Base-by-base conservation (phyloP, 2,329 filamentous ascomycete genomes). In the Trichophyton mentagrophytes region DNA sequence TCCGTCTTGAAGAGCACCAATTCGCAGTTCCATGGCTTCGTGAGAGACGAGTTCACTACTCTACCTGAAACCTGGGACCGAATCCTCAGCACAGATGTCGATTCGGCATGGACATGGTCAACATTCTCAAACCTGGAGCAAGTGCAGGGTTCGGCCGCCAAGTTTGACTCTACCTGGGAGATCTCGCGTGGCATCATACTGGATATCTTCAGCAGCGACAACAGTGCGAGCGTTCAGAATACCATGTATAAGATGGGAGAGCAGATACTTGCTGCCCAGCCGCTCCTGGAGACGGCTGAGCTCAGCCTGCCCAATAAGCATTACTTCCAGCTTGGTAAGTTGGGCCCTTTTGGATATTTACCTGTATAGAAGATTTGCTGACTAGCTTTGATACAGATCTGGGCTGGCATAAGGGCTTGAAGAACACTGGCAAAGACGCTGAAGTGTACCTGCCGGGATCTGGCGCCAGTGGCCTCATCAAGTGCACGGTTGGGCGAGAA, bases 201-300 rank as follows among this genome's bases (percentile, higher is more conserved):
- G 73, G 88, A 88, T 77, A 88, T 85, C 0, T 99, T 99, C 70
- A 92, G 93, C 47, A 83, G 86, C 70, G 91, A 99, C 70, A 81
- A 90, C 71, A 95, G 89, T 69, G 89, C 93, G 55, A 95, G 89
- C 68, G 93, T 99, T 25, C 93, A 99, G 78, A 86, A 86, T 68
- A 97, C 92, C 63, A 97, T 99, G 93, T 99, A 96, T 80, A 95
- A 96, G 80, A 99, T 99, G 92, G 85, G 83, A 68, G 87, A 92
- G 73, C 79, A 86, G 73, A 96, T 99, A 66, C 79, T 99, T 59
- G 86, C 82, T 7, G 83, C 80, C 22, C 88, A 85, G 25, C 87
- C 90, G 13, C 79, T 85, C 65, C 82, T 90, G 22, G 82, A 86
- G 51, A 79, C 81, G 22, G 89, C 93, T 47, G 83, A 87, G 68